Evolutionary conservation across 495 filamentous ascomycete species (phyloP).

Genomic region (Letharia columbiana): DNA sequence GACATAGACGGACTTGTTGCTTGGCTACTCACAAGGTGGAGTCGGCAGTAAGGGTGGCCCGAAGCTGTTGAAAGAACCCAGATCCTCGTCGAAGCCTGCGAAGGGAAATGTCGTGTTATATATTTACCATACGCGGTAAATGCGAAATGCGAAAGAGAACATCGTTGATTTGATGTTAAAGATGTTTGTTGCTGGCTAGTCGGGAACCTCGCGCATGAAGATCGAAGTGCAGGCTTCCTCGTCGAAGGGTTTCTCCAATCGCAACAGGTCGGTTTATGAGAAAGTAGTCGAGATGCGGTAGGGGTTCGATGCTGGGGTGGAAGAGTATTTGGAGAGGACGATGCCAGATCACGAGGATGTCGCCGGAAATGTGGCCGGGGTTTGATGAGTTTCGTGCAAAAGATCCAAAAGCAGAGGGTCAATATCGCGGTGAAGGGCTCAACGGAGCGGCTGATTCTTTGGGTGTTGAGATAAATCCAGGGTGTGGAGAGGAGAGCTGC

Average conservation of each 20-base stretch:
- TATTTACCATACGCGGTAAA: too few species aligned
- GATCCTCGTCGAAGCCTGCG: too few species aligned
- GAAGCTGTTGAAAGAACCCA: neutral
- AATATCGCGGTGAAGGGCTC: neutral
- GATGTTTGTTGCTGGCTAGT: too few species aligned
- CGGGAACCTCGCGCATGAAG: too few species aligned
- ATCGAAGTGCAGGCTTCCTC: too few species aligned
- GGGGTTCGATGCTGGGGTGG: slow-evolving; percentile 1
- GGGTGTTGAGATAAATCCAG: neutral
- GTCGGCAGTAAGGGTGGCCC: neutral
- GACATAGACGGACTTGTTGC: too few species aligned
- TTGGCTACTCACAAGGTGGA: neutral
- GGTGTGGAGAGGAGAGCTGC: slow-evolving; percentile 32
- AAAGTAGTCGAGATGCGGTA: slow-evolving; percentile 12
- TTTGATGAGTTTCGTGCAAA: slow-evolving; percentile 51
- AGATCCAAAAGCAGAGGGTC: slow-evolving; percentile 30
- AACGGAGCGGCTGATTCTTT: neutral
- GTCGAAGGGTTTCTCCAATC: too few species aligned
- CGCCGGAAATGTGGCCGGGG: slow-evolving; percentile 48
- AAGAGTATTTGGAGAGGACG: neutral
- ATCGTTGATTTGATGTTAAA: too few species aligned
- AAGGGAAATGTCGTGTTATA: too few species aligned
- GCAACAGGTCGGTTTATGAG: neutral
- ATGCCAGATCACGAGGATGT: slow-evolving; percentile 45
- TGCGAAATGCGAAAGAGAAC: too few species aligned